phyloP scores from a whole-genome alignment of 2,329 filamentous ascomycete genomes.

The Elsinoe batatas region DNA sequence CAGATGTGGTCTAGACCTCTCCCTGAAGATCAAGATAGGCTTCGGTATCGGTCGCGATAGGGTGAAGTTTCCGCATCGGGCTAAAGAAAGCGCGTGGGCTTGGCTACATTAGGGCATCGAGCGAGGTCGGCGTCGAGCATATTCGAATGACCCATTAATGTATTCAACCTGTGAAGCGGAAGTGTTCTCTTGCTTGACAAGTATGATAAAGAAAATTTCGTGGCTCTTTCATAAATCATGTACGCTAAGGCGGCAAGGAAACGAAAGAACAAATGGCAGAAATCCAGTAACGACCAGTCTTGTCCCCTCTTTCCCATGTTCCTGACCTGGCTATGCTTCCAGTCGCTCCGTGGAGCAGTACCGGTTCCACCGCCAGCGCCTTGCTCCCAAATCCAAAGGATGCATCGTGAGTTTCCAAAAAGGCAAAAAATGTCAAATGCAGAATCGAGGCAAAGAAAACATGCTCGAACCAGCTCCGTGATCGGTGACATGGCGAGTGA shows the following conservation, averaged over 20 bases:
- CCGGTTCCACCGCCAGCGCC: constrained; percentile 3
- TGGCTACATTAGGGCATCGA: not conserved
- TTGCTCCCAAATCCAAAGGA: not conserved
- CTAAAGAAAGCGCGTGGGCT: not conserved
- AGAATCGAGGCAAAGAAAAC: not conserved
- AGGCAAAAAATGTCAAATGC: not conserved
- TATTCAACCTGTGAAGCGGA: not conserved
- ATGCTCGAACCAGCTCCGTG: not conserved
- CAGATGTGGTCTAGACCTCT: too few species aligned
- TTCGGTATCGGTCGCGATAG: not conserved
- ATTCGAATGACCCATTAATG: not conserved
- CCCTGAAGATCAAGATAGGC: too few species aligned
- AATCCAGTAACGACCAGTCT: not conserved
- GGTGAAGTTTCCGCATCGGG: not conserved
- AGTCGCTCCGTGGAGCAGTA: not conserved
- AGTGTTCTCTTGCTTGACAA: not conserved
- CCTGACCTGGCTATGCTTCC: not conserved
- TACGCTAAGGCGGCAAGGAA: not conserved
- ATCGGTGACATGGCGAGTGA: not conserved
- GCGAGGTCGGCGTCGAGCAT: not conserved
- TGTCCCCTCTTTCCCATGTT: not conserved
- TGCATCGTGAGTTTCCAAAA: not conserved
- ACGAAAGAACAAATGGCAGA: not conserved
- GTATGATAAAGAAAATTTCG: not conserved
- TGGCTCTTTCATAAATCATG: constrained; percentile 6